Conservation (phyloP, 2,329 filamentous ascomycete species). For the Chaetomium globosum region DNA sequence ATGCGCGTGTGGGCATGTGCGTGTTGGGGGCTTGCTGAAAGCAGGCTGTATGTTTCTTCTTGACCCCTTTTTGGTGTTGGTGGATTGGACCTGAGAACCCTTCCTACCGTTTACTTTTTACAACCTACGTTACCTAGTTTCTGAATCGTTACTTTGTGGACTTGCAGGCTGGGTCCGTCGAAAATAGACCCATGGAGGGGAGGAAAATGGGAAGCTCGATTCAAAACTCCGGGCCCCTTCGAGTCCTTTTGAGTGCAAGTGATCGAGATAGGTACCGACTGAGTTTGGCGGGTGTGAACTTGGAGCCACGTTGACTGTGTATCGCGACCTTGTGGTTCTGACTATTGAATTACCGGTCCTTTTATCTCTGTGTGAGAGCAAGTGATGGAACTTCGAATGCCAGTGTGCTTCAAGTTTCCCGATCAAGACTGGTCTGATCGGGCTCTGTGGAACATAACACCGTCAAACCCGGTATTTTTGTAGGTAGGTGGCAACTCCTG, state of each 20-base stretch:
- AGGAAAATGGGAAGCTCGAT: not conserved
- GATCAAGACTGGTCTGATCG: not conserved
- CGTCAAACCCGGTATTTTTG: not conserved
- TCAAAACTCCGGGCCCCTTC: not conserved
- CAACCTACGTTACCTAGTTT: constrained; percentile 1
- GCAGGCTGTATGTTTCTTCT: not conserved
- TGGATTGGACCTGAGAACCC: constrained; percentile 11
- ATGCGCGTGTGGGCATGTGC: not conserved
- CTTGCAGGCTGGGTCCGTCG: not conserved
- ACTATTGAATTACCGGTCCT: not conserved
- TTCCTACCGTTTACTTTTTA: constrained; percentile 3
- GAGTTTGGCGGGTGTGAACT: not conserved
- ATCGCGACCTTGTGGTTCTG: not conserved
- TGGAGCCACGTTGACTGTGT: not conserved
- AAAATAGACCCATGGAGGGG: not conserved
- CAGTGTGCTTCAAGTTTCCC: not conserved
- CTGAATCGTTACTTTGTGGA: constrained; percentile 9
- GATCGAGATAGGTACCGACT: not conserved
- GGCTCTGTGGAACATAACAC: not conserved
- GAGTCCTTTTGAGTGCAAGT: not conserved
- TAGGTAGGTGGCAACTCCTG: too few species aligned
- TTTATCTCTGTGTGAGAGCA: not conserved
- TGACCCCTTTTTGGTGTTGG: constrained; percentile 8
- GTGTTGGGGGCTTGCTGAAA: not conserved
- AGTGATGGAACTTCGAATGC: not conserved